These are phyloP conservation scores for Pistacia integerrima DNA, from an alignment of 345 rosid species.

Conservation along the genomic window DNA sequence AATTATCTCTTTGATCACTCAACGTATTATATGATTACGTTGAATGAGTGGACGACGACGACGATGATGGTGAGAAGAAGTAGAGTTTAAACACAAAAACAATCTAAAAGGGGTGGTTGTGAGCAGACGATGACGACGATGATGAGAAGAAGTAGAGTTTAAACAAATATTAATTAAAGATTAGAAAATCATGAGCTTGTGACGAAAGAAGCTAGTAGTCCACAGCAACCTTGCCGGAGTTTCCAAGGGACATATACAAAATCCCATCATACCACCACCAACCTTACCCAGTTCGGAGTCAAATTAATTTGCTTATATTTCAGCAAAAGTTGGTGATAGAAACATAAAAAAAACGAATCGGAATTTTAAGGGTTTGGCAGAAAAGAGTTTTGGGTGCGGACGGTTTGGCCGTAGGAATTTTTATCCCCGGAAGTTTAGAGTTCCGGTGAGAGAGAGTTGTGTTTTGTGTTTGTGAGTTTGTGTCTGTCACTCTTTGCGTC, in stretches of 20 bases:
- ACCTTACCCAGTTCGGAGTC: constrained; percentile 21
- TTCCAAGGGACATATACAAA: constrained; percentile 74
- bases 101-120: background rate
- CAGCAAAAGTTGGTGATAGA: background rate
- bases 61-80: too few species aligned
- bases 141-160: background rate
- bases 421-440: constrained; percentile 19
- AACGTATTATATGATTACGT: background rate
- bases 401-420: background rate
- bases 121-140: background rate
- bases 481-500: background rate
- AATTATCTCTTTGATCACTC: background rate
- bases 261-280: constrained; percentile 68
- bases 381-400: background rate
- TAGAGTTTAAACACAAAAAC: background rate
- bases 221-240: constrained; percentile 90
- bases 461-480: background rate
- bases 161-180: background rate
- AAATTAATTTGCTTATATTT: background rate
- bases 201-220: constrained; percentile 98
- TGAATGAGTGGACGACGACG: too few species aligned
- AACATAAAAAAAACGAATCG: too few species aligned
- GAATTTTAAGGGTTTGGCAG: background rate
- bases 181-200: constrained; percentile 87
- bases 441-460: constrained; percentile 22